phyloP scores from a whole-genome alignment of 345 rosid species.

The Bretschneidera sinensis region DNA sequence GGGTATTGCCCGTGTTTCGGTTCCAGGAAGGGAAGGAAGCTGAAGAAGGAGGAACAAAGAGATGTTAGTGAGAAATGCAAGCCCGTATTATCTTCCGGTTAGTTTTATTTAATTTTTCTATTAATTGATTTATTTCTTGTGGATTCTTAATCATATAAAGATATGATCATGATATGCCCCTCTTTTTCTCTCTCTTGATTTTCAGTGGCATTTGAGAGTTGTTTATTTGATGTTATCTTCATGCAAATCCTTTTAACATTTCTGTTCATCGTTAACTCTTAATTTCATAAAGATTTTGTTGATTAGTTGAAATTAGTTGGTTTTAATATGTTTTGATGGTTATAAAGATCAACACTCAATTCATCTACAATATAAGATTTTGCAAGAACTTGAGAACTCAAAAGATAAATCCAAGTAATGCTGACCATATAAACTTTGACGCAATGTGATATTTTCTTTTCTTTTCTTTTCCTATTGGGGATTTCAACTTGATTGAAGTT shows the following conservation, averaged over 20 bases:
- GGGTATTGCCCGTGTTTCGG: constrained; percentile 53
- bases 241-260: no score
- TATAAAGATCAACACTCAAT: background rate
- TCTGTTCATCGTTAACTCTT: no score
- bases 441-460: no score
- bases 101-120: background rate
- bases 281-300: background rate
- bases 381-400: background rate
- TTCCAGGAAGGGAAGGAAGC: constrained; percentile 19
- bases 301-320: background rate
- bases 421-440: background rate
- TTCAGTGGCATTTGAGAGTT: no score
- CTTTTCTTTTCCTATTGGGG: background rate
- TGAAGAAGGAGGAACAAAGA: constrained; percentile 1
- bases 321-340: background rate
- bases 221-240: no score
- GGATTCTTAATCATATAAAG: no score
- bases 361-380: background rate
- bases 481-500: no score
- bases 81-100: constrained; percentile 7
- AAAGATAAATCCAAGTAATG: background rate
- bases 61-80: constrained; percentile 7
- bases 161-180: no score
- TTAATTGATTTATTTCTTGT: no score
- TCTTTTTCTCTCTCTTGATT: background rate